Conservation (phyloP, 768 basidiomycete genomes). For the Melanogaster broomeanus region DNA sequence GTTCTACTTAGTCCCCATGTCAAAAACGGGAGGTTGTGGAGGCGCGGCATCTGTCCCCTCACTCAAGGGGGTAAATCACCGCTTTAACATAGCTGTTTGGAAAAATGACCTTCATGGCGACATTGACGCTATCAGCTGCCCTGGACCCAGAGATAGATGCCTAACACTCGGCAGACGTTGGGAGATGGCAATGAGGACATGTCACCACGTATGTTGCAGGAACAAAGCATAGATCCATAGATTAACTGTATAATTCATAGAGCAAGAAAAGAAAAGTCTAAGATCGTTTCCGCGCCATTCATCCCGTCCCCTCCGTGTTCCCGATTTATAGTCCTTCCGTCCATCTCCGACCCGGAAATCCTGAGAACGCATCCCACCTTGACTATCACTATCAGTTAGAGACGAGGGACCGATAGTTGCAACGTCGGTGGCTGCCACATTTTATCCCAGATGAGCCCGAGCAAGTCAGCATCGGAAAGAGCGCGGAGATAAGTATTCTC, state of each 20-base stretch:
- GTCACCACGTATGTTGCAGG: too few relatives aligned
- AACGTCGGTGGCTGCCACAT: conserved; percentile 51
- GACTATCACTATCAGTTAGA: conserved; percentile 15
- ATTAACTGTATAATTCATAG: too few relatives aligned
- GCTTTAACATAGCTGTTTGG: conserved; percentile 78
- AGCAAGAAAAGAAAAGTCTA: not conserved
- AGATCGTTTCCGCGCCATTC: not conserved
- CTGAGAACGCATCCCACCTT: conserved; percentile 6
- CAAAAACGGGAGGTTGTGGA: conserved; percentile 85
- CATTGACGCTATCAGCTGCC: not conserved
- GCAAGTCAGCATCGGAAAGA: conserved; percentile 47
- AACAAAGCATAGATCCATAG: too few relatives aligned
- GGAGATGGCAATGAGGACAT: too few relatives aligned
- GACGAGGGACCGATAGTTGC: conserved; percentile 7
- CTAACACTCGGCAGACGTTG: too few relatives aligned
- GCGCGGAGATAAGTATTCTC: conserved; percentile 48
- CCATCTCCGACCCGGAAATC: not conserved
- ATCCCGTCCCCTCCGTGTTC: not conserved
- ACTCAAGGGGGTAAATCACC: conserved; percentile 87
- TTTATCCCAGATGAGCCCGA: conserved; percentile 52
- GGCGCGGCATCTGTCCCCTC: conserved; percentile 73
- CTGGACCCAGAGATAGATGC: conserved; percentile 31
- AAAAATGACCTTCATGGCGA: conserved; percentile 24
- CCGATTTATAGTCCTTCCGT: not conserved
- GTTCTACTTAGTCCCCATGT: conserved; percentile 71